Evolutionary conservation across 345 rosid genomes (phyloP).

Genomic region (Eucalyptus pauciflora): DNA sequence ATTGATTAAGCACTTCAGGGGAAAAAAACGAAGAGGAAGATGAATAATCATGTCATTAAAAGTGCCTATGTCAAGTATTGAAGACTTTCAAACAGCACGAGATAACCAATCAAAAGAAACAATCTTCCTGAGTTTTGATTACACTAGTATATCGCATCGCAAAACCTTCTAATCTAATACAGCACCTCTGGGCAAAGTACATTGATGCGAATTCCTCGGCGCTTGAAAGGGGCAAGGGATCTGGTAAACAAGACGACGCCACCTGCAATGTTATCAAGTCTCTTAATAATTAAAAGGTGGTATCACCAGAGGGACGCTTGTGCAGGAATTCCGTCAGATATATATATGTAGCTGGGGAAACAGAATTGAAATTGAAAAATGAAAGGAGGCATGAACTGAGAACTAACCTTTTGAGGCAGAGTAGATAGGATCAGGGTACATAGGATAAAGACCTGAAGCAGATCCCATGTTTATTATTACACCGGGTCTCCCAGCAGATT

Average conservation of each 20-base stretch:
- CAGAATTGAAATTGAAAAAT: neutral
- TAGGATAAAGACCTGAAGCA: slow-evolving; percentile 80
- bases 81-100: neutral
- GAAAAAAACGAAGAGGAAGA: neutral
- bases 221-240: slow-evolving; percentile 44
- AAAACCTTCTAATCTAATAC: neutral
- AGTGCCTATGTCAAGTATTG: neutral
- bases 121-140: neutral
- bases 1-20: neutral
- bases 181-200: slow-evolving; percentile 98
- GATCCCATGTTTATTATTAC: slow-evolving; percentile 89
- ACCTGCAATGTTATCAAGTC: slow-evolving; percentile 12
- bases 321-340: neutral
- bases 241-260: slow-evolving; percentile 89
- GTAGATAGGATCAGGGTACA: slow-evolving; percentile 56
- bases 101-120: neutral
- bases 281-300: neutral
- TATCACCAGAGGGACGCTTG: neutral
- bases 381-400: neutral
- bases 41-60: neutral
- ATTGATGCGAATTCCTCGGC: slow-evolving; percentile 74
- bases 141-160: neutral
- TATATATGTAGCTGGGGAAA: neutral
- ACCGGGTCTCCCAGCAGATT: slow-evolving; percentile 65
- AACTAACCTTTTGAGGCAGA: slow-evolving; percentile 65